Percentiles rank a stretch among this genome's conserved stretches.
phyloP scores from a whole-genome alignment of 116 monocot genomes.

The Dioscorea cayenensis region DNA sequence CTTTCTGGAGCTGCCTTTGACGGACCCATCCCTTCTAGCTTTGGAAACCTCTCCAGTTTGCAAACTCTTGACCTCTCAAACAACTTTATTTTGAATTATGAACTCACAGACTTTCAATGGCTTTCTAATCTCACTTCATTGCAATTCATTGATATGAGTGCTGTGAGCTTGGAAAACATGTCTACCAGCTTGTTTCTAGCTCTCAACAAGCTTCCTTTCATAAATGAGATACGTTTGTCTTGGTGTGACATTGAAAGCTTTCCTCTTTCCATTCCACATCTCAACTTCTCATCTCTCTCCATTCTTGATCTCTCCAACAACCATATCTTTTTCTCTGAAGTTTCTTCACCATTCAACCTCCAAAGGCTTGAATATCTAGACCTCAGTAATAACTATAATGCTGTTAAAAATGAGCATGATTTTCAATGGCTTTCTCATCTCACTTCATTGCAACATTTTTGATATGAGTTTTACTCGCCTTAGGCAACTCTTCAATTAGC shows the following conservation, averaged over 20 bases:
- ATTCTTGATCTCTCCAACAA: slow-evolving; percentile 12
- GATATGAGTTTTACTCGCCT: not conserved
- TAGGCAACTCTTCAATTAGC: not conserved
- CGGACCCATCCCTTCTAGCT: slow-evolving; percentile 23
- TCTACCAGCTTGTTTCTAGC: not conserved
- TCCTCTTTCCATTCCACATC: not conserved
- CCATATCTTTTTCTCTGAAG: not conserved
- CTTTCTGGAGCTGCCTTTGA: slow-evolving; percentile 10
- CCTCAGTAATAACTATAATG: not conserved
- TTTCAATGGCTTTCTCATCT: slow-evolving; percentile 9
- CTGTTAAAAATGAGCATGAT: not conserved
- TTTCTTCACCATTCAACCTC: slow-evolving; percentile 21
- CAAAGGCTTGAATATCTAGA: slow-evolving; percentile 15
- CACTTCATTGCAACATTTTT: slow-evolving; percentile 21
- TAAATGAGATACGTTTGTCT: slow-evolving; percentile 7
- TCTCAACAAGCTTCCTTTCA: slow-evolving; percentile 20
- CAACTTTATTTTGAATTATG: not conserved
- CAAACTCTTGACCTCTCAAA: slow-evolving; percentile 12
- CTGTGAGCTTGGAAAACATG: not conserved
- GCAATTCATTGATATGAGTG: slow-evolving; percentile 5
- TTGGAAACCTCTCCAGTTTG: slow-evolving; percentile 28
- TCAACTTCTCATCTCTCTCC: slow-evolving; percentile 16
- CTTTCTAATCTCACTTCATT: slow-evolving; percentile 25
- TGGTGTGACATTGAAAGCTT: not conserved
- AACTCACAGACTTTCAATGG: not conserved